Evolutionary conservation across 495 filamentous ascomycete species (phyloP), one percentile per base, ranked within the genome.

Genomic region (Xylaria grammica): DNA sequence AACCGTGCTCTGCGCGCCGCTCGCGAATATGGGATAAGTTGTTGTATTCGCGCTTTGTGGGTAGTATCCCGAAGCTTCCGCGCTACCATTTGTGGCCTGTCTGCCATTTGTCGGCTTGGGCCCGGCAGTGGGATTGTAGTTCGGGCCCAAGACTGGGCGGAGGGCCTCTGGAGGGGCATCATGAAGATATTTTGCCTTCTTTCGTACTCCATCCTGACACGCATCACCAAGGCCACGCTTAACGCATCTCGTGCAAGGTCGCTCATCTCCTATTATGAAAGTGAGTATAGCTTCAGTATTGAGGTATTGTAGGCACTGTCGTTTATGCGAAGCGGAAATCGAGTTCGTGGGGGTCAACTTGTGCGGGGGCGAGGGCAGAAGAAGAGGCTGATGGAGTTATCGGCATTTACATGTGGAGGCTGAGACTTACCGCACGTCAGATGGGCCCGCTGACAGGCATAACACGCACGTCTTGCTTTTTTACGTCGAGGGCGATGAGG

Each of bases 131-230:
- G 79, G 83, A 56, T 83, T 84, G 65, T 80, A 85, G 58, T 78
- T 85, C 1, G 83, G 84, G 15, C 83, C 84, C 29, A 86, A 69
- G 8, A 86, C 84, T 2, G 82, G 83, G 48, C 84, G 73, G 30
- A 86, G 66, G 11, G 83, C 82, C 65, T 95, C 93, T 60, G 91
- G 86, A 40, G 94, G 92, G 27, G 94, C 93, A 81, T 97, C 95
- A 77, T 97, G 94, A 51, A 99, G 89, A 79, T 99, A 99, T 75
- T 99, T 99, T 66, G 95, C 95, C 82, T 98, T 99, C 78, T 99
- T 98, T 64, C 95, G 90, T 42, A 97, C 92, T 45, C 95, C 95
- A 72, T 99, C 95, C 72, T 96, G 92, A 74, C 95, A 99, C 42
- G 84, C 85, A 74, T 97, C 92, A 65, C 92, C 90, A 49, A 97